Evolutionary conservation across 805 yeast species (phyloP).

Genomic region (Kodamaea kakaduensis): DNA sequence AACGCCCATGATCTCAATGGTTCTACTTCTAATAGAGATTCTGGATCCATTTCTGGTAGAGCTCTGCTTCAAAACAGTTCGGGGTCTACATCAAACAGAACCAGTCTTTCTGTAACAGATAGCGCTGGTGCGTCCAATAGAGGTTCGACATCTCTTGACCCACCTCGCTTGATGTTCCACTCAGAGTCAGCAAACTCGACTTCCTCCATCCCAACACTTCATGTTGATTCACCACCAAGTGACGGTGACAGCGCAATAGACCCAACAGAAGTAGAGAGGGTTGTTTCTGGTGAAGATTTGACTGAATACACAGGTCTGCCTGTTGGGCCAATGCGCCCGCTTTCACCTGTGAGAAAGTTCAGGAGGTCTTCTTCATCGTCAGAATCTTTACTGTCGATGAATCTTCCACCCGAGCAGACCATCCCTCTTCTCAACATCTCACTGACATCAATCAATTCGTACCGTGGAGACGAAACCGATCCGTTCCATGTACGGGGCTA

Average conservation of each 20-base stretch:
- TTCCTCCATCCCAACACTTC: background rate
- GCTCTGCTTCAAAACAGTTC: too few relatives aligned
- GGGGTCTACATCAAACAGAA: too few relatives aligned
- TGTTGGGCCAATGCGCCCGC: conserved; percentile 8
- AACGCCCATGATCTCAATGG: too few relatives aligned
- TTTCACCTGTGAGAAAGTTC: conserved; percentile 7
- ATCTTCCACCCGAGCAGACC: conserved; percentile 25
- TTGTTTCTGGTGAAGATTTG: conserved; percentile 6
- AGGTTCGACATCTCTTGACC: too few relatives aligned
- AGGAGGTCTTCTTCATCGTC: conserved; percentile 18
- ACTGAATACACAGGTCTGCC: conserved; percentile 9
- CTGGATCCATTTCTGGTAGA: too few relatives aligned
- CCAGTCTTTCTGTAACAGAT: too few relatives aligned
- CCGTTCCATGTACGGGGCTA: conserved; percentile 5
- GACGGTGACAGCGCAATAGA: conserved; percentile 2
- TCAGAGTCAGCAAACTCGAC: too few relatives aligned
- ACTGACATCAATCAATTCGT: conserved; percentile 16
- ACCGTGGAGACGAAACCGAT: conserved; percentile 1
- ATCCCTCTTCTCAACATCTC: conserved; percentile 30
- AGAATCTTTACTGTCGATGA: conserved; percentile 15
- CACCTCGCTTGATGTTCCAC: too few relatives aligned
- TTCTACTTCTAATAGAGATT: too few relatives aligned
- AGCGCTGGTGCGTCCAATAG: too few relatives aligned
- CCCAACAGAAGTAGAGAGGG: conserved; percentile 6
- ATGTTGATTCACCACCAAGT: background rate